phyloP scores from a whole-genome alignment of 2,329 filamentous ascomycete genomes.

The Clonostachys chloroleuca region DNA sequence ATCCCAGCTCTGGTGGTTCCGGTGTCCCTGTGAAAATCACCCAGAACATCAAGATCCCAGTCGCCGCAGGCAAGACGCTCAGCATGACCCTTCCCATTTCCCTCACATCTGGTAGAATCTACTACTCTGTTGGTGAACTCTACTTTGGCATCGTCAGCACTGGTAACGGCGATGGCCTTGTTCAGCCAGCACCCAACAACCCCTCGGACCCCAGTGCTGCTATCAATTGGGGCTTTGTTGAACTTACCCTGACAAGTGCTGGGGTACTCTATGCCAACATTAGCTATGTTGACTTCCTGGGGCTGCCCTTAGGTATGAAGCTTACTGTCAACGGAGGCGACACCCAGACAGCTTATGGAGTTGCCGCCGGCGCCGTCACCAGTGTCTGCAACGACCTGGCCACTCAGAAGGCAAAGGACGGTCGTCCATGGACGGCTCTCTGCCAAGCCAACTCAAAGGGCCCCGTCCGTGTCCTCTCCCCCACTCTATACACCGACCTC shows the following conservation, averaged over 20 bases:
- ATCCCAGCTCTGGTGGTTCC: constrained; percentile 43
- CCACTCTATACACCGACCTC: constrained; percentile 42
- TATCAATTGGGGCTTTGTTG: constrained; percentile 62
- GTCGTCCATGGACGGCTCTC: constrained; percentile 46
- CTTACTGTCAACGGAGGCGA: constrained; percentile 41
- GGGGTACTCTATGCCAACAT: constrained; percentile 64
- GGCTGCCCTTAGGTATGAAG: constrained; percentile 54
- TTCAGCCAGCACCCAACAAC: constrained; percentile 72
- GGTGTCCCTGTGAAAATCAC: constrained; percentile 50
- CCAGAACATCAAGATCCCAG: constrained; percentile 56
- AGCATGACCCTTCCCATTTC: constrained; percentile 65
- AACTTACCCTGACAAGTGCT: constrained; percentile 59
- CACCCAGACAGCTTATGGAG: constrained; percentile 35
- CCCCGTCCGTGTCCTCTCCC: constrained; percentile 47
- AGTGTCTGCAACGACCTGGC: constrained; percentile 21
- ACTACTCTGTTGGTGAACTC: constrained; percentile 58
- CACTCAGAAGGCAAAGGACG: constrained; percentile 38
- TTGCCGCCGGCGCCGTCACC: constrained; percentile 34
- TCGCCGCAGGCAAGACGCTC: constrained; percentile 54
- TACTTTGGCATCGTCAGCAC: constrained; percentile 68
- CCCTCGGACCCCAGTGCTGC: constrained; percentile 56
- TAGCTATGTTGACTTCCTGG: constrained; percentile 72
- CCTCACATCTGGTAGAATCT: constrained; percentile 62
- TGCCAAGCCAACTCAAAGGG: constrained; percentile 33
- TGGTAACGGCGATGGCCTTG: constrained; percentile 61